A percentile compares a stretch with the other conserved stretches of the same genome.
Conservation (phyloP, 1,284 basidiomycete genomes). For the Lentinula novae-zelandiae region DNA sequence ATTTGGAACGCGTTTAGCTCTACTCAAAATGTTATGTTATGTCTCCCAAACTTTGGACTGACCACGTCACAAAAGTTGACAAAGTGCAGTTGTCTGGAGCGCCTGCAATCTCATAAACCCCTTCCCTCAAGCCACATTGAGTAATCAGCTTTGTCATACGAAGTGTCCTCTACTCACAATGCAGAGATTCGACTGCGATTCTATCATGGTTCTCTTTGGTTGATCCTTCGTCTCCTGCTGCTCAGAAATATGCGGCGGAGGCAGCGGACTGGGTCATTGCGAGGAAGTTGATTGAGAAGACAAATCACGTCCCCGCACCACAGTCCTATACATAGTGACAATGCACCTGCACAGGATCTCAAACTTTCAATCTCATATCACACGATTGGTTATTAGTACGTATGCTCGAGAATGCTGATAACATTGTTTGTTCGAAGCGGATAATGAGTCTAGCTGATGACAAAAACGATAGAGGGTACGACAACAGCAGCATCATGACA, state of each 20-base stretch:
- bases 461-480: no score
- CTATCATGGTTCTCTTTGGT: conserved; percentile 58
- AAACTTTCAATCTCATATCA: not conserved
- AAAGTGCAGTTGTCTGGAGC: conserved; percentile 61
- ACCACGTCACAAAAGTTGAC: not conserved
- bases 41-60: not conserved
- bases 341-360: not conserved
- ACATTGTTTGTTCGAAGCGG: no score
- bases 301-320: conserved; percentile 23
- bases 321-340: not conserved
- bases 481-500: no score
- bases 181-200: conserved; percentile 74
- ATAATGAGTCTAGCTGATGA: no score
- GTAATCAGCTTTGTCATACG: conserved; percentile 56
- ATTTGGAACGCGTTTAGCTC: conserved; percentile 58
- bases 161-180: conserved; percentile 50
- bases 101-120: conserved; percentile 50
- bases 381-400: no score
- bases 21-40: conserved; percentile 51
- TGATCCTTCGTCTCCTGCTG: conserved; percentile 44
- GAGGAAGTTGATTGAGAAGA: conserved; percentile 69
- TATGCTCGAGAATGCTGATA: no score
- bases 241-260: conserved; percentile 42
- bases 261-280: conserved; percentile 78
- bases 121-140: conserved; percentile 54